phyloP scores from a whole-genome alignment of 1,284 basidiomycete genomes.

The Phylloboletellus chloephorus region DNA sequence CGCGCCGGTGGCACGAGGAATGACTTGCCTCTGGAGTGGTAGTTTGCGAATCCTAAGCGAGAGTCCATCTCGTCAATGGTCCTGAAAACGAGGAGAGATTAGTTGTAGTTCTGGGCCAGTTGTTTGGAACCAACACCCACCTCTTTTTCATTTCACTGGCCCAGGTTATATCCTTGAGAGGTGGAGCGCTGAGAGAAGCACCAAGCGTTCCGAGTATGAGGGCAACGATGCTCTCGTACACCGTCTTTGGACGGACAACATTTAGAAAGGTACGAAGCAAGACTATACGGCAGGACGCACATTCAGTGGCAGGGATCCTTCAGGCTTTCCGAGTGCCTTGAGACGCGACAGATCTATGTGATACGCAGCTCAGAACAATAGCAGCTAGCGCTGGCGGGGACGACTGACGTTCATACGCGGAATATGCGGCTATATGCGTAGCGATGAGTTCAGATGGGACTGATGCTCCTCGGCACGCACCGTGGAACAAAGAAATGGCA shows the following conservation, averaged over 20 bases:
- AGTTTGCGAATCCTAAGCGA: slow-evolving; percentile 63
- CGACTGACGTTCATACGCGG: slow-evolving; percentile 60
- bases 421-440: slow-evolving; percentile 46
- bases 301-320: slow-evolving; percentile 57
- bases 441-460: neutral
- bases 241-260: slow-evolving; percentile 44
- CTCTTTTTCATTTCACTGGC: slow-evolving; percentile 83
- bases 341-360: slow-evolving; percentile 61
- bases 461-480: slow-evolving; percentile 30
- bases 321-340: slow-evolving; percentile 67
- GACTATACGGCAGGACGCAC: slow-evolving; percentile 35
- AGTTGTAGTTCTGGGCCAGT: neutral
- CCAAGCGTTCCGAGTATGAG: slow-evolving; percentile 69
- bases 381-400: neutral
- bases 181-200: slow-evolving; percentile 61
- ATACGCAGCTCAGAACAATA: slow-evolving; percentile 8
- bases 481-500: slow-evolving; percentile 46
- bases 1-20: slow-evolving; percentile 14
- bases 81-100: slow-evolving; percentile 33
- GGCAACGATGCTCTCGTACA: slow-evolving; percentile 60
- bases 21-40: slow-evolving; percentile 58
- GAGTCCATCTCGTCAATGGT: slow-evolving; percentile 79
- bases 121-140: slow-evolving; percentile 48
- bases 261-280: neutral
- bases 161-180: slow-evolving; percentile 78